Base-by-base conservation (phyloP, 371 early-diverging fungal species). In the Actinomucor elegans region DNA sequence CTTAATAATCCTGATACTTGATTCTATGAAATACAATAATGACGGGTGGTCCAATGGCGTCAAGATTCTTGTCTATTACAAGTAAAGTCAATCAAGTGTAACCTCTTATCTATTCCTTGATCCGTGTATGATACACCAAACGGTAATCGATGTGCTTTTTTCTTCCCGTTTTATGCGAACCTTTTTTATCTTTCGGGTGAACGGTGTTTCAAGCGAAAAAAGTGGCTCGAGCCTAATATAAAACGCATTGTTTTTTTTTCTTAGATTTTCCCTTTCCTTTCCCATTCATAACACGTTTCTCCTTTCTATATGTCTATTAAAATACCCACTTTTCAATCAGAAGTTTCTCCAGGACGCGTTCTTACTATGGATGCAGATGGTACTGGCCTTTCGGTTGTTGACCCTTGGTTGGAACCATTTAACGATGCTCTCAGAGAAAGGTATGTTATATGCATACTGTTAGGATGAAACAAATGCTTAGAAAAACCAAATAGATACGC, bases 371-470 rank as follows among this genome's bases (percentile, higher is more conserved):
- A 57, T 34, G 59, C 75, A 26, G 86, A 89, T 48, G 86, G 85
- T 38, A 81, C 84, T 17, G 86, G 82, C 14, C 74, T 91, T 9
- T 70, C 81, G 45, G 75, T 70, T 9, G 48, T 80, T 5, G 92
- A 91, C 58, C 87, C 87, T 38, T 91, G 87, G 80, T 75, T 91
- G 7, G 75, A 83, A 44, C 87, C 89, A 20, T 87, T 78, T 55
- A 63, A 69, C 36, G 77, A 62, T 31, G 76, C 79, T n/a, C 71
- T 91, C 28, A 63, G 62, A 14, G 48, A 79, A 52, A 83, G 92
- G 81, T 90, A 74, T 50, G 3, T 12, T 12, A 21, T 10, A 10
- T 21, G 32, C 18, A 32, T 11, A 29, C 11, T 14, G 14, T 33
- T 10, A 49, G 3, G 18, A 47, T 1, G 20, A 38, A 35, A 32